Evolutionary conservation across 192 early-diverging fungal genomes (phyloP).

Genomic region (Coemansia sp.): DNA sequence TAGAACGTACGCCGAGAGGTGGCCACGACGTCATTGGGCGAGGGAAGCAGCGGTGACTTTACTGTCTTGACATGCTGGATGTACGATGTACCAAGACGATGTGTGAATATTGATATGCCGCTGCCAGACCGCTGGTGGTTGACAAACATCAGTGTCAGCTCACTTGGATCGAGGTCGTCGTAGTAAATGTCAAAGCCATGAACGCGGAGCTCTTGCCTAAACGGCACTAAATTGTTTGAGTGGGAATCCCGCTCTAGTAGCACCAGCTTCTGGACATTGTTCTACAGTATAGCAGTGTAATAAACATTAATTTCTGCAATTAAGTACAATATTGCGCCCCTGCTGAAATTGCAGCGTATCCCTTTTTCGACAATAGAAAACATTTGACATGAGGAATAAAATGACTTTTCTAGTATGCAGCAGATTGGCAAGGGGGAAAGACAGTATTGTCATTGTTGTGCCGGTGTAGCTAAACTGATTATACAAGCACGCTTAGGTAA

Average conservation of each 20-base stretch:
- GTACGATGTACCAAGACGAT: slow-evolving; percentile 39
- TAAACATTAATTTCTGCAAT: neutral
- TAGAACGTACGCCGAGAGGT: slow-evolving; percentile 56
- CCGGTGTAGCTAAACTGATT: no score
- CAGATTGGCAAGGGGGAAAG: neutral
- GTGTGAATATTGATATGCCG: slow-evolving; percentile 57
- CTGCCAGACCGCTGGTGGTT: slow-evolving; percentile 58
- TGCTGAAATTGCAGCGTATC: no score
- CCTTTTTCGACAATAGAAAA: no score
- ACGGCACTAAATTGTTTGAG: slow-evolving; percentile 31
- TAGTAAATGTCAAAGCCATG: slow-evolving; percentile 59
- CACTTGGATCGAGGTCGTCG: slow-evolving; percentile 34
- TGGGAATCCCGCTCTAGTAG: slow-evolving; percentile 34
- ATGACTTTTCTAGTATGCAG: no score
- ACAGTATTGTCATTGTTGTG: no score
- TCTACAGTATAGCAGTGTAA: slow-evolving; percentile 27
- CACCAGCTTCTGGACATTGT: slow-evolving; percentile 36
- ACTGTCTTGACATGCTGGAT: slow-evolving; percentile 55
- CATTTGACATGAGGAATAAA: no score
- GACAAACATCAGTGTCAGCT: slow-evolving; percentile 56
- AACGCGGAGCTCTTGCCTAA: slow-evolving; percentile 37
- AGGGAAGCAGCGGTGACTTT: slow-evolving; percentile 51
- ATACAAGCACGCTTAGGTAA: neutral
- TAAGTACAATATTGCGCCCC: neutral
- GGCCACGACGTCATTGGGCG: slow-evolving; percentile 60